Evolutionary conservation across 1,284 basidiomycete genomes (phyloP).

Genomic region (Ustilago vetiveriae): DNA sequence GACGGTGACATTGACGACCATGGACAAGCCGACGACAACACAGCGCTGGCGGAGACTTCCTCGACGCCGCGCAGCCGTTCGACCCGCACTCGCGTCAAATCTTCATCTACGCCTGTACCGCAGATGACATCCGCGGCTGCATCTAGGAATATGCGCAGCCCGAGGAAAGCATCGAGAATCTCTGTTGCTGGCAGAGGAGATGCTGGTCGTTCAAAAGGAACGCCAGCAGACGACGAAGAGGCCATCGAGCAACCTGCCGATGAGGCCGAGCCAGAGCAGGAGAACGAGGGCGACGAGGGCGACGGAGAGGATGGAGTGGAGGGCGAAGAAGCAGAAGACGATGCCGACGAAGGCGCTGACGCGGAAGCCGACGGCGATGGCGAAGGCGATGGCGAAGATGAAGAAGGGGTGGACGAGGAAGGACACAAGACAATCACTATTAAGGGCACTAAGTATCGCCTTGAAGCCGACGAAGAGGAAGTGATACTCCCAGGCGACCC

Average conservation of each 20-base stretch:
- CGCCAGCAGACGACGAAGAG: slow-evolving; percentile 22
- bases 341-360: slow-evolving; percentile 17
- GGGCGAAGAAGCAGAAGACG: slow-evolving; percentile 11
- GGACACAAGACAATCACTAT: slow-evolving; percentile 75
- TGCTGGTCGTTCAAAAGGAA: slow-evolving; percentile 4
- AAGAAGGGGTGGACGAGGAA: slow-evolving; percentile 37
- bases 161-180: slow-evolving; percentile 22
- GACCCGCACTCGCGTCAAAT: slow-evolving; percentile 20
- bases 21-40: too few species aligned
- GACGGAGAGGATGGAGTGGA: slow-evolving; percentile 9
- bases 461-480: slow-evolving; percentile 87
- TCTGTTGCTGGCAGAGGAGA: slow-evolving; percentile 19
- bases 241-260: slow-evolving; percentile 4
- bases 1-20: too few species aligned
- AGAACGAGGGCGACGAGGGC: slow-evolving; percentile 13
- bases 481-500: slow-evolving; percentile 83
- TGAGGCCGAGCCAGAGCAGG: slow-evolving; percentile 14
- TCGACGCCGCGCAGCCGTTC: slow-evolving; percentile 26
- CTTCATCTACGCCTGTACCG: slow-evolving; percentile 28
- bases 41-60: slow-evolving; percentile 3
- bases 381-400: slow-evolving; percentile 24
- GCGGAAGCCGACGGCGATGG: slow-evolving; percentile 19
- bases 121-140: slow-evolving; percentile 15
- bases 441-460: slow-evolving; percentile 78
- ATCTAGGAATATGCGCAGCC: slow-evolving; percentile 16